Base-by-base conservation (phyloP, 1,284 basidiomycete species). In the Grifola frondosa region DNA sequence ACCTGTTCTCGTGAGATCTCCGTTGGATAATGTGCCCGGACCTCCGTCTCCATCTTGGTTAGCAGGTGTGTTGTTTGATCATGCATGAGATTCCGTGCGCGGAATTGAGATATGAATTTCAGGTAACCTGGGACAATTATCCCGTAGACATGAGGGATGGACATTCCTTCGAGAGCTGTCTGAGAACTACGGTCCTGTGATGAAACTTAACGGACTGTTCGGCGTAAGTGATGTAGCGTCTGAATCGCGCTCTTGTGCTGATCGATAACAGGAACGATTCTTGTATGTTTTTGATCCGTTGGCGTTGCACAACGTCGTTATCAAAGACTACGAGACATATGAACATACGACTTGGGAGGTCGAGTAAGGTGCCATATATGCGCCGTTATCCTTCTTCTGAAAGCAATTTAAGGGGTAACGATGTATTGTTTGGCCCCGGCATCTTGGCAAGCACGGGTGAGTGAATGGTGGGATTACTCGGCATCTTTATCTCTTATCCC, bases 261-360 rank as follows among this genome's bases (percentile, higher is more conserved):
- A 16, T 19, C 13, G 1, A 10, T 8, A 8, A 35, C 16, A 49
- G 48, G 10, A 9, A n/a, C 32, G 30, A 13, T 17, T 47, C 2
- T n/a, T 58, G 9, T 45, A 46, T 28, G 30, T 50, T 5, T 52
- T 44, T 21, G 56, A 58, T 41, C 66, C 70, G 1, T 62, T 62
- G 40, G 67, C 69, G 1, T 38, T 73, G 31, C 59, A 72, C 32
- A 59, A 64, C 34, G 62, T 73, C 17, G 23, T 72, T 10, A 58
- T 71, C 39, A 71, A 72, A 56, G 70, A 62, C 50, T 62, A 52
- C 2, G 49, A 50, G 33, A 37, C n/a, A 6, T 56, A 49, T 15
- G 54, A 53, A 15, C 51, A 56, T 31, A 28, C 51, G 0, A 20
- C 40, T 6, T 49, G 42, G 44, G 44, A 36, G 28, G 43, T 56